Evolutionary conservation across 352 stramenopile species (phyloP), one percentile per base, ranked within the genome.

Genomic region (Pythium vanterpoolii): DNA sequence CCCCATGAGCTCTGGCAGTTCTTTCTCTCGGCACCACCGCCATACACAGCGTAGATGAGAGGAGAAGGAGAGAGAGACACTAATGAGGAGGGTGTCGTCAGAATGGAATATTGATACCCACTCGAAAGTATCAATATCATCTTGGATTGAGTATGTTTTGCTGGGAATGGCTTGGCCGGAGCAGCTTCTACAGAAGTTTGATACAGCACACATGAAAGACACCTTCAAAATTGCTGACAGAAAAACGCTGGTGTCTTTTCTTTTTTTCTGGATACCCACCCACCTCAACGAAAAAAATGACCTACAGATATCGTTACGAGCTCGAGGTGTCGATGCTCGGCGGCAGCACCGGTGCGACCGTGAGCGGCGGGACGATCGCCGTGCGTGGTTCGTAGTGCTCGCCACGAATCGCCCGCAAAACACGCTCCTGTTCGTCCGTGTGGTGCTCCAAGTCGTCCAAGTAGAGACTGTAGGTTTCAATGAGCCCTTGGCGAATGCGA

Each of bases 381-480:
- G 4, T 16, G 9, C 57, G 57, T n/a, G 57, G 57, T 24, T 79
- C 56, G 28, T 74, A 69, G 2, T 74, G 62, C n/a, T 87, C 79
- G 44, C 77, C 76, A 26, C 83, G 83, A 66, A 93, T 93, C 14
- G 80, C 83, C 52, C 80, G 80, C 68, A 93, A 66, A 49, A 93
- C 83, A 56, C 83, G 80, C 72, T 93, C 83, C 68, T 93, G 78
- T 65, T 93, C 83, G 53, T 87, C 76, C 42, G 76, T 81, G 67
- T 93, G 83, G 66, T 92, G 83, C 69, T 93, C 83, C 38, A 93
- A 65, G 59, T 95, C 85, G 58, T 95, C 85, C 48, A 93, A 63
- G 52, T 95, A 87, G 50, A 95, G 74, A 51, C 84, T 95, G 72
- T 95, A 95, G 16, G 85, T 95, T 64, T 95, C 83, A 60, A 95